Evolutionary conservation across 2,329 filamentous ascomycete species (phyloP).

Genomic region (Beauveria bassiana): DNA sequence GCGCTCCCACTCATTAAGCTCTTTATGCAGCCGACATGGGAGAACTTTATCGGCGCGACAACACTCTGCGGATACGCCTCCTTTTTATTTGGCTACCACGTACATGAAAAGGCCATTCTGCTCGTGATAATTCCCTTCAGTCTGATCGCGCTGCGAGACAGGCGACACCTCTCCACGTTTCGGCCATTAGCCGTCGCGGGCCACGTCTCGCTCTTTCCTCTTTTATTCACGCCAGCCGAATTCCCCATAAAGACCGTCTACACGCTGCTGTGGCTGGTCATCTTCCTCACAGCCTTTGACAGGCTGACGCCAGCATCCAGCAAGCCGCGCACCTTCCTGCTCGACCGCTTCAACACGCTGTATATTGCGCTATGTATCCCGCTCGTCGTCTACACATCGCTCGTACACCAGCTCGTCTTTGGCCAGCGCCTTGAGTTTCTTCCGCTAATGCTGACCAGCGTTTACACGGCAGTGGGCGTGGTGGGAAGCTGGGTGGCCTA

Average conservation of each 20-base stretch:
- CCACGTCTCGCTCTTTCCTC: slow-evolving; percentile 89
- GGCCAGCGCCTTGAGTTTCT: slow-evolving; percentile 80
- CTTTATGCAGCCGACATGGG: slow-evolving; percentile 74
- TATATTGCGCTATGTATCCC: slow-evolving; percentile 90
- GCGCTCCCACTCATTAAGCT: slow-evolving; percentile 72
- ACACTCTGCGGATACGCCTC: slow-evolving; percentile 94
- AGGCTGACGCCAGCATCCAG: slow-evolving; percentile 75
- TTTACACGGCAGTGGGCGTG: slow-evolving; percentile 89
- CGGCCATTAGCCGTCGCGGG: slow-evolving; percentile 85
- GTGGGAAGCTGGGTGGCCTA: slow-evolving; percentile 94
- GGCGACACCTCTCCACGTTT: slow-evolving; percentile 86
- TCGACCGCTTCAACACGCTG: slow-evolving; percentile 82
- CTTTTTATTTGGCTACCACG: slow-evolving; percentile 97
- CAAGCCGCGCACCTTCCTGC: slow-evolving; percentile 73
- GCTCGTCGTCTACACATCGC: slow-evolving; percentile 78
- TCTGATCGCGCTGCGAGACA: slow-evolving; percentile 80
- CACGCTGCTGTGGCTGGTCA: slow-evolving; percentile 82
- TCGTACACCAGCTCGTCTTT: slow-evolving; percentile 77
- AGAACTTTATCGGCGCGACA: slow-evolving; percentile 79
- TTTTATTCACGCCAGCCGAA: slow-evolving; percentile 85
- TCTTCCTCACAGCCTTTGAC: slow-evolving; percentile 83
- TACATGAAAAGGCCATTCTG: slow-evolving; percentile 94
- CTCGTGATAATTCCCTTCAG: slow-evolving; percentile 94
- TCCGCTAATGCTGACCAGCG: slow-evolving; percentile 94
- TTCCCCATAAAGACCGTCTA: slow-evolving; percentile 93